Conservation (phyloP, 768 basidiomycete genomes). For the Boletus subcaerulescens region DNA sequence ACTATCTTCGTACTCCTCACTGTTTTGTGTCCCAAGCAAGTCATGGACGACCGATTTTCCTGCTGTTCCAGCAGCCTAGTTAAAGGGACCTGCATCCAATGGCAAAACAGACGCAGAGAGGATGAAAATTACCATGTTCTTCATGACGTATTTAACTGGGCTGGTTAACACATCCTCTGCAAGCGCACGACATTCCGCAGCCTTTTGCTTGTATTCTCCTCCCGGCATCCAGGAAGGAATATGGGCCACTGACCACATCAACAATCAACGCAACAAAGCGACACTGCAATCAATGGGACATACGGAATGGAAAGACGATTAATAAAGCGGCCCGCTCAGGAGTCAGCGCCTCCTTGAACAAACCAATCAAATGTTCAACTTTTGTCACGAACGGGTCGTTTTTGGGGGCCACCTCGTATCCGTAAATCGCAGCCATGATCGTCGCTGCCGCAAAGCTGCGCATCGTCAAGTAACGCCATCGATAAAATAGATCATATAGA, state of each 20-base stretch:
- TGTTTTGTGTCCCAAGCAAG: constrained; percentile 6
- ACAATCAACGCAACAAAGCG: background rate
- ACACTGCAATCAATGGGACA: background rate
- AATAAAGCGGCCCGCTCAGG: constrained; percentile 23
- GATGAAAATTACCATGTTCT: constrained; percentile 19
- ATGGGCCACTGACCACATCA: constrained; percentile 15
- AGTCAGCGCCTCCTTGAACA: constrained; percentile 14
- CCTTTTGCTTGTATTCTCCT: constrained; percentile 21
- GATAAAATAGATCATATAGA: constrained; percentile 2
- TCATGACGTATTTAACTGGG: constrained; percentile 21
- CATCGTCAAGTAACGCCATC: background rate
- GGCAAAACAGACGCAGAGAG: background rate
- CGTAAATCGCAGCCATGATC: constrained; percentile 26
- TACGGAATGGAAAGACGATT: constrained; percentile 26
- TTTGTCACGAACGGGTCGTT: constrained; percentile 28
- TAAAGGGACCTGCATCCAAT: background rate
- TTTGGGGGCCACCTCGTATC: constrained; percentile 22
- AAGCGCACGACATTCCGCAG: constrained; percentile 16
- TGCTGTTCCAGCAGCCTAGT: constrained; percentile 20
- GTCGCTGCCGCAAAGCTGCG: constrained; percentile 20
- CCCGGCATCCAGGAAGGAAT: constrained; percentile 37
- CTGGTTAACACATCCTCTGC: constrained; percentile 20
- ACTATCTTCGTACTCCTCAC: constrained; percentile 1
- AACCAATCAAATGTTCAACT: constrained; percentile 4
- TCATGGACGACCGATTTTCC: constrained; percentile 20